A percentile compares a stretch with the other conserved stretches of the same genome.
phyloP scores from a whole-genome alignment of 805 yeast genomes.

The Saccharomycopsis olivae region DNA sequence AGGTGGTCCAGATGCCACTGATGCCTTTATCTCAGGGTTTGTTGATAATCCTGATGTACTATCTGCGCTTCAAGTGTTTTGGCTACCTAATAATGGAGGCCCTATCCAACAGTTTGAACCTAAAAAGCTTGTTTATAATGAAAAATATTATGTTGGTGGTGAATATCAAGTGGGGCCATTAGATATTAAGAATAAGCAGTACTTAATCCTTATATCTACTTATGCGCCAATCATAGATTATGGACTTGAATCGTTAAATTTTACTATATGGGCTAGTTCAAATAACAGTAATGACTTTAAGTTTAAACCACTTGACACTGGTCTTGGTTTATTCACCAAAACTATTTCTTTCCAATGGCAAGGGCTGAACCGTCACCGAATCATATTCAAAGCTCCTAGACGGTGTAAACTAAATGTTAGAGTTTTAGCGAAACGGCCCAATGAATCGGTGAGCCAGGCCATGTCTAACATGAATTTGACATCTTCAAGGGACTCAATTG shows the following conservation, averaged over 20 bases:
- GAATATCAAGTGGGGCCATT: constrained; percentile 21
- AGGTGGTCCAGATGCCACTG: constrained; percentile 11
- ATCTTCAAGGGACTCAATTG: background rate
- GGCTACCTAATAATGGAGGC: constrained; percentile 23
- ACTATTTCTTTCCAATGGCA: constrained; percentile 29
- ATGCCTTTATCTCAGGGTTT: constrained; percentile 20
- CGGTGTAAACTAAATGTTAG: constrained; percentile 21
- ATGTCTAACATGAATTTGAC: background rate
- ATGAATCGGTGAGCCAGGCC: background rate
- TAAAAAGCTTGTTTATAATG: constrained; percentile 26
- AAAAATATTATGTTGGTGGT: constrained; percentile 26
- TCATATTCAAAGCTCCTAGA: constrained; percentile 21
- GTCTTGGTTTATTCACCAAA: constrained; percentile 29
- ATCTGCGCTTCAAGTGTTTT: constrained; percentile 36
- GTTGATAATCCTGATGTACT: constrained; percentile 21
- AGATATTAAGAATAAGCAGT: constrained; percentile 27
- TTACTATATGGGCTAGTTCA: constrained; percentile 1
- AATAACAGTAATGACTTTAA: constrained; percentile 20
- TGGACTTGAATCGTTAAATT: constrained; percentile 1
- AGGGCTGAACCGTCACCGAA: constrained; percentile 29
- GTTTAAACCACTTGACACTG: constrained; percentile 19
- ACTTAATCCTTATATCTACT: constrained; percentile 38
- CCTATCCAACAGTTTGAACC: constrained; percentile 24
- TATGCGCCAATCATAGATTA: constrained; percentile 25
- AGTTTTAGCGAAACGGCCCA: constrained; percentile 10